Evolutionary conservation across 2,329 filamentous ascomycete species (phyloP), one percentile per base, ranked within the genome.

Genomic region (Biscogniauxia marginata): DNA sequence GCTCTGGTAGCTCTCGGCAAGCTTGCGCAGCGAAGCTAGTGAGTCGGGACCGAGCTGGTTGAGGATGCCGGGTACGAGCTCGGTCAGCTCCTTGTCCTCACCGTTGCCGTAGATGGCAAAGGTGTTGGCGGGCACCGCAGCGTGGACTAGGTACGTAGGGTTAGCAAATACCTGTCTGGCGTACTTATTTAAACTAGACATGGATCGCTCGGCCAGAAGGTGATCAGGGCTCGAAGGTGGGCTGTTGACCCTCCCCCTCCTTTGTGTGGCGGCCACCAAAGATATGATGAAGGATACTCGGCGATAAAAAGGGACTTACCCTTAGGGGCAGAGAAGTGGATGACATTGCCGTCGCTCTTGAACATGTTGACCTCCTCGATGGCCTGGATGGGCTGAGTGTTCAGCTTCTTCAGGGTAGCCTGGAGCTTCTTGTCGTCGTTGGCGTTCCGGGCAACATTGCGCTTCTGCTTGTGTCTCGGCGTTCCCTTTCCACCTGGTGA

Each of bases 361-460:
- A 99, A 99, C 95, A 99, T 99, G 89, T 99, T 99, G 77, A 99
- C 95, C 84, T 99, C 95, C 87, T 99, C 95, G 72, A 99, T 99
- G 67, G 90, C 91, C 84, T 96, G 93, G 80, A 99, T 98, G 72
- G 95, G 95, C 86, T 99, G 95, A 58, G 96, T 93, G 81, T 98
- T 98, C 78, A 99, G 87, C 89, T 99, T 99, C 90, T 99, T 99
- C 67, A 99, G 85, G 62, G 91, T 83, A 62, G 88, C 86, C 83
- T 99, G 95, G 65, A 99, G 91, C 87, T 99, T 99, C 91, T 97
- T 98, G 88, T 99, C 95, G 77, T 99, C 95, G 78, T 90, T 91
- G 75, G 89, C 91, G 67, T 90, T 90, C 77, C 87, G 90, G 78
- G 91, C 91, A 79, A 96, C 91, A 67, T 93, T 90, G 81, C 96